These are phyloP conservation scores for Paspalum notatum DNA, from an alignment of 176 grass and related monocot genomes.

Conservation along the genomic window DNA sequence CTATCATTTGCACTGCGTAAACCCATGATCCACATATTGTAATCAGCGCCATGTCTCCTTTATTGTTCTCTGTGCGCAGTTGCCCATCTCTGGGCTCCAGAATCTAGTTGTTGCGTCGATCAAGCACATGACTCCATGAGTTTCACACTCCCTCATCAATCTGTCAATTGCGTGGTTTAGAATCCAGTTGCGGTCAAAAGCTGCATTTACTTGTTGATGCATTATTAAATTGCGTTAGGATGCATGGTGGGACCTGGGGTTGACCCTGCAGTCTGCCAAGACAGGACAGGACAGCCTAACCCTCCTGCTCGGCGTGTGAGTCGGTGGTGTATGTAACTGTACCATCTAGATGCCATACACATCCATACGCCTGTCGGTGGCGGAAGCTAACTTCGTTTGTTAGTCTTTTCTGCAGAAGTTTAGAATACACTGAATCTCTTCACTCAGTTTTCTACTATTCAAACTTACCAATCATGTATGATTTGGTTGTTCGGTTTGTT, in stretches of 20 bases:
- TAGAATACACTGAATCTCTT: not conserved
- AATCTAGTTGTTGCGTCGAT: conserved; percentile 36
- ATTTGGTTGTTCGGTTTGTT: not conserved
- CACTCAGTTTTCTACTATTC: not conserved
- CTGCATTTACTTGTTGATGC: too few relatives aligned
- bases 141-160: conserved; percentile 22
- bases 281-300: too few relatives aligned
- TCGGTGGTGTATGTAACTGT: conserved; percentile 14
- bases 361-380: conserved; percentile 14
- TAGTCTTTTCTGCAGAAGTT: not conserved
- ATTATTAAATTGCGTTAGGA: not conserved
- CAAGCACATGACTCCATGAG: too few relatives aligned
- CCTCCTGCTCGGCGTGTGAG: not conserved
- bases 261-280: conserved; percentile 28
- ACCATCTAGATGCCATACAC: not conserved
- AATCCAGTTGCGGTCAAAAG: conserved; percentile 37
- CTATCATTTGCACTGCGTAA: too few relatives aligned
- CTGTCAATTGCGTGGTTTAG: conserved; percentile 26
- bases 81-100: not conserved
- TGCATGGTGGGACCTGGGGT: not conserved
- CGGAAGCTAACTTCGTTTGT: not conserved
- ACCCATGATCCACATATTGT: not conserved
- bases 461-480: not conserved
- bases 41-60: not conserved
- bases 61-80: not conserved